Conservation (phyloP, 192 early-diverging fungal genomes). For the Kickxella alabastrina region DNA sequence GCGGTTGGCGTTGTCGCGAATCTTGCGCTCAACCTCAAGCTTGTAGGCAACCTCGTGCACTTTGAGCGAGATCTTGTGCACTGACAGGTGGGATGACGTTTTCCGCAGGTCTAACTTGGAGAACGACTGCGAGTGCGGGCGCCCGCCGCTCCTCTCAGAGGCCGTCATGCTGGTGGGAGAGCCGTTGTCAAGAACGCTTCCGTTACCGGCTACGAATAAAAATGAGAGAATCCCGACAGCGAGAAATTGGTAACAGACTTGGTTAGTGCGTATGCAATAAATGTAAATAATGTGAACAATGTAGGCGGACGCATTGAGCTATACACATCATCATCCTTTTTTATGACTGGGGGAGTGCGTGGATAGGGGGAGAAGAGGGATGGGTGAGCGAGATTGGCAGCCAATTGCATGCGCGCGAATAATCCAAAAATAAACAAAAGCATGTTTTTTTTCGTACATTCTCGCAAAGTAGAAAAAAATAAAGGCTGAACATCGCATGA, state of each 20-base stretch:
- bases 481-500: too few species aligned
- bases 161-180: constrained; percentile 18
- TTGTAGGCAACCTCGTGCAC: constrained; percentile 84
- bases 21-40: constrained; percentile 90
- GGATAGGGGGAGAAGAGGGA: too few species aligned
- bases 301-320: too few species aligned
- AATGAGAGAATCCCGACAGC: too few species aligned
- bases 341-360: too few species aligned
- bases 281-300: too few species aligned
- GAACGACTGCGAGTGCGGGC: constrained; percentile 39
- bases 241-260: too few species aligned
- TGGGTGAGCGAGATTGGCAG: too few species aligned
- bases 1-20: constrained; percentile 59
- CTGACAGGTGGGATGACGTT: constrained; percentile 62
- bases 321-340: too few species aligned
- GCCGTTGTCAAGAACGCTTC: constrained; percentile 20
- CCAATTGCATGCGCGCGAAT: background rate
- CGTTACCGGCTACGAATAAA: constrained; percentile 15
- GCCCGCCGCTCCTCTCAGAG: constrained; percentile 12
- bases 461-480: too few species aligned
- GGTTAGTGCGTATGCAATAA: too few species aligned
- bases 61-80: constrained; percentile 74
- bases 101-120: constrained; percentile 63
- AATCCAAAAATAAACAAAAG: constrained; percentile 4
- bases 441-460: background rate